phyloP scores from a whole-genome alignment of 495 filamentous ascomycete genomes.

The Penicillium crystallinum region DNA sequence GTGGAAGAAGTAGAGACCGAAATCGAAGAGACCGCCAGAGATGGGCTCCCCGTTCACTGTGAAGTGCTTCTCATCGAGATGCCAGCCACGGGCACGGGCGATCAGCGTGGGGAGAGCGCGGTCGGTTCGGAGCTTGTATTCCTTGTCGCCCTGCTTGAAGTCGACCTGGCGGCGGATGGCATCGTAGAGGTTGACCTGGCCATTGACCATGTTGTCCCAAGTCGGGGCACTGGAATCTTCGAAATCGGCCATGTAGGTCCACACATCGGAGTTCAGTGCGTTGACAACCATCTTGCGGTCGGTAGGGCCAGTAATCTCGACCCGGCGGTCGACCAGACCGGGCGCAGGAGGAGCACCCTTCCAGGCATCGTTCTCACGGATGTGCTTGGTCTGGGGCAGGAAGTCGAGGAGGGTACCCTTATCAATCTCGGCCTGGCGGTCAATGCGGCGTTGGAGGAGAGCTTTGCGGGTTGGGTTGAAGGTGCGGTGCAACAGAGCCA shows the following conservation, averaged over 20 bases:
- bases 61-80: slow-evolving; percentile 97
- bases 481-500: slow-evolving; percentile 87
- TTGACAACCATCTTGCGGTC: slow-evolving; percentile 99
- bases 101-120: slow-evolving; percentile 74
- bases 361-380: slow-evolving; percentile 93
- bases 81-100: slow-evolving; percentile 84
- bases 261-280: slow-evolving; percentile 93
- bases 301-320: slow-evolving; percentile 98
- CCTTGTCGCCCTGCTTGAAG: slow-evolving; percentile 92
- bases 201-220: slow-evolving; percentile 99
- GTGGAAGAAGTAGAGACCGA: slow-evolving; percentile 99
- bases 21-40: slow-evolving; percentile 91
- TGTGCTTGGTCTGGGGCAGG: slow-evolving; percentile 91
- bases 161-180: slow-evolving; percentile 92
- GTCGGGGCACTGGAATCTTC: slow-evolving; percentile 97
- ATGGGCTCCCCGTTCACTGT: slow-evolving; percentile 94
- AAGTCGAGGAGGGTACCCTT: slow-evolving; percentile 89
- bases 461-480: slow-evolving; percentile 90
- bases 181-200: slow-evolving; percentile 97
- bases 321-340: slow-evolving; percentile 85
- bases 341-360: slow-evolving; percentile 90
- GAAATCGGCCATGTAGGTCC: slow-evolving; percentile 99
- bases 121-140: slow-evolving; percentile 95
- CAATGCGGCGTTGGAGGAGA: slow-evolving; percentile 77
- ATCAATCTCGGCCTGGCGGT: slow-evolving; percentile 92